A percentile compares a stretch with the other conserved stretches of the same genome.
Evolutionary conservation across 352 stramenopile genomes (phyloP).

Genomic region (Thraustotheca clavata): DNA sequence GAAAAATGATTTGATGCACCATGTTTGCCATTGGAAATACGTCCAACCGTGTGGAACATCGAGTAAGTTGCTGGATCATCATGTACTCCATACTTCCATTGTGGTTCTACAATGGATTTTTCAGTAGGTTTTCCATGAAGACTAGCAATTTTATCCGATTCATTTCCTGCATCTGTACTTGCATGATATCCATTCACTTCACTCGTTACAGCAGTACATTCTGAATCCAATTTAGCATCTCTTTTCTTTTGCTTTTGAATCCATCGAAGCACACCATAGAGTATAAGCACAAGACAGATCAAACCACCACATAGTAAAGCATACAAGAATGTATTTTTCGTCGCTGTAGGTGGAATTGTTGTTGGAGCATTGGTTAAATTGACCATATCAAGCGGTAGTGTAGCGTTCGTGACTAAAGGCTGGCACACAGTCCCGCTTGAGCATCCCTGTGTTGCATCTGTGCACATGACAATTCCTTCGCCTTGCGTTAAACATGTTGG

Average conservation of each 20-base stretch:
- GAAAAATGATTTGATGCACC: not conserved
- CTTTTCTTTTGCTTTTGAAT: not conserved
- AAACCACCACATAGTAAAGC: constrained; percentile 7
- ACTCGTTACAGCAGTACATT: not conserved
- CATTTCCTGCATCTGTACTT: not conserved
- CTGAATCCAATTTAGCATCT: not conserved
- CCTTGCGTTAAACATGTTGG: not conserved
- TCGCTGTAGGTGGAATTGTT: not conserved
- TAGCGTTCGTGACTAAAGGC: not conserved
- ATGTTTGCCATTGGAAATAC: not conserved
- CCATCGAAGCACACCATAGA: constrained; percentile 18
- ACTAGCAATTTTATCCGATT: not conserved
- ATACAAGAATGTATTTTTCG: constrained; percentile 7
- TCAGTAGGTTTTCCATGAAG: not conserved
- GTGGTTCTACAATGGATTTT: not conserved
- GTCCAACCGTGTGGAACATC: constrained; percentile 16
- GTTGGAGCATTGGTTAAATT: not conserved
- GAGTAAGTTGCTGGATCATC: constrained; percentile 4
- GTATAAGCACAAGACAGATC: constrained; percentile 7
- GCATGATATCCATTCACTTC: not conserved
- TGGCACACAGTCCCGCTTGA: not conserved
- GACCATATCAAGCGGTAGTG: not conserved
- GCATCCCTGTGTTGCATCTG: not conserved
- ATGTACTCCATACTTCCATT: too few species aligned
- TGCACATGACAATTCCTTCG: not conserved